phyloP scores from a whole-genome alignment of 768 basidiomycete genomes.

The Suillus sp. region DNA sequence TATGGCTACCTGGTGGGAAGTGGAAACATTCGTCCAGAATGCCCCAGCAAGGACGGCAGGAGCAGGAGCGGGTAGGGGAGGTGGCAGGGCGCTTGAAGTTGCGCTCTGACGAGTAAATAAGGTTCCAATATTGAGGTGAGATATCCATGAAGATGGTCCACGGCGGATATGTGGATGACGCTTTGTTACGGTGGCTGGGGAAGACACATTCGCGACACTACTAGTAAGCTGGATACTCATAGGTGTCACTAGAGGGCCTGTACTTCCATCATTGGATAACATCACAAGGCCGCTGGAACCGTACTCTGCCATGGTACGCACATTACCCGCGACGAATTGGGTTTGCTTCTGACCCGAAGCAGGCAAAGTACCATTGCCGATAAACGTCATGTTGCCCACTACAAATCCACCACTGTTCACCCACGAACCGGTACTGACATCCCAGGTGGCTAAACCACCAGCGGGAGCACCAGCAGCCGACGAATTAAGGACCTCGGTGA shows the following conservation, averaged over 20 bases:
- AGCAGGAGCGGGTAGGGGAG: constrained; percentile 56
- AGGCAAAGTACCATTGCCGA: constrained; percentile 64
- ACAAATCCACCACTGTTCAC: constrained; percentile 74
- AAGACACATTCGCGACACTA: constrained; percentile 33
- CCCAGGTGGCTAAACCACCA: constrained; percentile 78
- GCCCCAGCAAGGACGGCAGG: constrained; percentile 84
- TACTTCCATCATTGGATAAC: constrained; percentile 65
- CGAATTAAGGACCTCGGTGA: constrained; percentile 50
- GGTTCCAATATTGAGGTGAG: constrained; percentile 44
- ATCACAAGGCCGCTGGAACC: constrained; percentile 82
- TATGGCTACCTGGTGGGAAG: constrained; percentile 65
- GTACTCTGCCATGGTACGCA: constrained; percentile 56
- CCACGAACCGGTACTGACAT: constrained; percentile 63
- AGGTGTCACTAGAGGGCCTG: constrained; percentile 62
- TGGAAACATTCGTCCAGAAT: constrained; percentile 86
- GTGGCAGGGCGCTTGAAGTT: constrained; percentile 55
- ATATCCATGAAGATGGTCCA: constrained; percentile 48
- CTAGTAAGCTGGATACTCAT: constrained; percentile 58
- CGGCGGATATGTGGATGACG: constrained; percentile 42
- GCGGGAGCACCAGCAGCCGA: constrained; percentile 39
- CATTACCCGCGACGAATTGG: constrained; percentile 72
- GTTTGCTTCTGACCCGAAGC: constrained; percentile 38
- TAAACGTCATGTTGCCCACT: constrained; percentile 67
- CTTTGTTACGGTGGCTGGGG: constrained; percentile 37
- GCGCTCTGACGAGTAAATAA: constrained; percentile 54